Conservation (phyloP, 2,329 filamentous ascomycete species). For the Sporothrix brasiliensis region DNA sequence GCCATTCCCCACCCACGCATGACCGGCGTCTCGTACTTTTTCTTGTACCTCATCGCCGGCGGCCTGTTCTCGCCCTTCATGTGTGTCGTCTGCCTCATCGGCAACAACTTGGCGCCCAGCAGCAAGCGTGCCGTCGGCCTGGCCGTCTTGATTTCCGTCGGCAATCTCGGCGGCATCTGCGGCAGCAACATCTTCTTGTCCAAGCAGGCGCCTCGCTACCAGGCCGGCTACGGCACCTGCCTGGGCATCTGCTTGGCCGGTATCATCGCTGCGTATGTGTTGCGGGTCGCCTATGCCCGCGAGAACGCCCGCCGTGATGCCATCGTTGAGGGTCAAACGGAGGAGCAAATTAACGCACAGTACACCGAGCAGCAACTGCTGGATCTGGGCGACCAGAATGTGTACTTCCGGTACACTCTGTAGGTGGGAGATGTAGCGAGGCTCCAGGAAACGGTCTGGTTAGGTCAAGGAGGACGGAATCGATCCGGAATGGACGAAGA, state of each 20-base stretch:
- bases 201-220: conserved; percentile 43
- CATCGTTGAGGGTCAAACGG: conserved; percentile 11
- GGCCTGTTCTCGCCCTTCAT: conserved; percentile 56
- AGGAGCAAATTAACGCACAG: conserved; percentile 1
- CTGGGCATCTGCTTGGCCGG: conserved; percentile 18
- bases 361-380: conserved; percentile 22
- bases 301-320: conserved; percentile 33
- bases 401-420: conserved; percentile 17
- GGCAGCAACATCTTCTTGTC: conserved; percentile 45
- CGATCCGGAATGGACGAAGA: not conserved
- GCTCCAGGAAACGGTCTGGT: not conserved
- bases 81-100: conserved; percentile 53
- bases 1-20: conserved; percentile 41
- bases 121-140: conserved; percentile 59
- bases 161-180: conserved; percentile 56
- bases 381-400: not conserved
- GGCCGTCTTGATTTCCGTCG: conserved; percentile 65
- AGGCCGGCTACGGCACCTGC: conserved; percentile 44
- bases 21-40: conserved; percentile 35
- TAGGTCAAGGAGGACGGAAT: too few species aligned
- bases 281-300: conserved; percentile 23
- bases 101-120: conserved; percentile 55
- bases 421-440: not conserved
- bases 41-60: conserved; percentile 46
- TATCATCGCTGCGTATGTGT: conserved; percentile 10